Percentiles rank a stretch among this genome's conserved stretches.
phyloP scores from a whole-genome alignment of 1,284 basidiomycete genomes.

The Boletellus dicymbophilus region DNA sequence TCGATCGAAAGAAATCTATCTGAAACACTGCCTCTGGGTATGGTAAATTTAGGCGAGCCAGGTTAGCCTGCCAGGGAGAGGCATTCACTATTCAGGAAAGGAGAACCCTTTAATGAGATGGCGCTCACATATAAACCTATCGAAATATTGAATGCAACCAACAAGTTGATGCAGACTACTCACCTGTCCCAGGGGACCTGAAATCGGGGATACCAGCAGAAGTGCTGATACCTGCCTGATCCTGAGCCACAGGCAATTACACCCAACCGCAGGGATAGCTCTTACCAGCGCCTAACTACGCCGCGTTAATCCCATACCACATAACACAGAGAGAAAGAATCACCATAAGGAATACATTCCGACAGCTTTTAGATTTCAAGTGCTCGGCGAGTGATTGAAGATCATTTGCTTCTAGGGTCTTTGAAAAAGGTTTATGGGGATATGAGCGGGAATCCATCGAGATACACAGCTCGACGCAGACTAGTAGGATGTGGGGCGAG shows the following conservation, averaged over 20 bases:
- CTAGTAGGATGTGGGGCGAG: no score
- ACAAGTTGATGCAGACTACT: constrained; percentile 13
- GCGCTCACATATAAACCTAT: constrained; percentile 54
- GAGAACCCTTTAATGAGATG: not conserved
- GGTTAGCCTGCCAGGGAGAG: constrained; percentile 67
- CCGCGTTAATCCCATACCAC: constrained; percentile 4
- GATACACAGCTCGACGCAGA: no score
- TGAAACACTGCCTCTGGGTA: constrained; percentile 84
- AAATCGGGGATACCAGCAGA: constrained; percentile 84
- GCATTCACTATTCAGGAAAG: not conserved
- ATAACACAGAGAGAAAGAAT: constrained; percentile 14
- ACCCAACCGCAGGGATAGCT: not conserved
- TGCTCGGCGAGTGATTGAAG: constrained; percentile 58
- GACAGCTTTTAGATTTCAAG: constrained; percentile 66
- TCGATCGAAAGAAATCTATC: constrained; percentile 70
- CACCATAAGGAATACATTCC: constrained; percentile 74
- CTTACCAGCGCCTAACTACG: constrained; percentile 64
- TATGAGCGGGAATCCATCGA: constrained; percentile 16
- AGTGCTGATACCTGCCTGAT: constrained; percentile 65
- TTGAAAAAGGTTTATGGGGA: constrained; percentile 11
- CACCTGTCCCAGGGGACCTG: constrained; percentile 74
- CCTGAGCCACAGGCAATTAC: constrained; percentile 3
- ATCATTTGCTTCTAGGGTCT: constrained; percentile 37
- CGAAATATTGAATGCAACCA: not conserved
- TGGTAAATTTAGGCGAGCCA: constrained; percentile 71